Percentiles rank a stretch among this genome's conserved stretches.
These are phyloP conservation scores for Nemania sp. DNA, from an alignment of 2,329 filamentous ascomycete species.

Conservation along the genomic window DNA sequence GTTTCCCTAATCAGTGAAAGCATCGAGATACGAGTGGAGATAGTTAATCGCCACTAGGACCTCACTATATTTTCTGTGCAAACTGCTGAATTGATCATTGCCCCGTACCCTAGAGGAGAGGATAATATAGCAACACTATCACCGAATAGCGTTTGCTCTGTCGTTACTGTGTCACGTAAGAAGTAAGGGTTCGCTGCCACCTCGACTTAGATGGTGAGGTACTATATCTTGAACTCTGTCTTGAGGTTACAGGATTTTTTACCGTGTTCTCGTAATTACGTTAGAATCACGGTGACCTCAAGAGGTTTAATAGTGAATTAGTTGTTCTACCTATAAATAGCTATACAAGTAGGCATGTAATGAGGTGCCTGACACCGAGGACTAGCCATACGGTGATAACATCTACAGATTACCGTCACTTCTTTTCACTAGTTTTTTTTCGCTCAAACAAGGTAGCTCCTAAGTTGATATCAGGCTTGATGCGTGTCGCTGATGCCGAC, in stretches of 20 bases:
- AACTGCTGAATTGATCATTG: not conserved
- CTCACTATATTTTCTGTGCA: not conserved
- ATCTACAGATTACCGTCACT: not conserved
- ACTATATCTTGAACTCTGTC: not conserved
- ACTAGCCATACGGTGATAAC: not conserved
- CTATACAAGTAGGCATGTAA: not conserved
- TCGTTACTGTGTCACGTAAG: not conserved
- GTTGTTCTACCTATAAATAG: not conserved
- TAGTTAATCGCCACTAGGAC: not conserved
- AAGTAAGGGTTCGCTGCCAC: not conserved
- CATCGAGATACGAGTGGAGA: not conserved
- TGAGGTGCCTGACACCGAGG: not conserved
- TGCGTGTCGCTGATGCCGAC: slow-evolving; percentile 39
- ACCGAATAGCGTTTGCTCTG: not conserved
- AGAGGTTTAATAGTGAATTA: not conserved
- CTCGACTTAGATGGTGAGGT: not conserved
- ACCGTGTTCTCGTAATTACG: not conserved
- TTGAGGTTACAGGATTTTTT: not conserved
- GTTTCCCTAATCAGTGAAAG: not conserved
- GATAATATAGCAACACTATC: not conserved
- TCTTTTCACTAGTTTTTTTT: not conserved
- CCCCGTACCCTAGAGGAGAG: not conserved
- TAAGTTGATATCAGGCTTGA: slow-evolving; percentile 34
- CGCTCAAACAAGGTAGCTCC: not conserved
- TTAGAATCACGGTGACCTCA: not conserved